Conservation (phyloP, 1,139 yeast genomes). For the Candida smagusa region DNA sequence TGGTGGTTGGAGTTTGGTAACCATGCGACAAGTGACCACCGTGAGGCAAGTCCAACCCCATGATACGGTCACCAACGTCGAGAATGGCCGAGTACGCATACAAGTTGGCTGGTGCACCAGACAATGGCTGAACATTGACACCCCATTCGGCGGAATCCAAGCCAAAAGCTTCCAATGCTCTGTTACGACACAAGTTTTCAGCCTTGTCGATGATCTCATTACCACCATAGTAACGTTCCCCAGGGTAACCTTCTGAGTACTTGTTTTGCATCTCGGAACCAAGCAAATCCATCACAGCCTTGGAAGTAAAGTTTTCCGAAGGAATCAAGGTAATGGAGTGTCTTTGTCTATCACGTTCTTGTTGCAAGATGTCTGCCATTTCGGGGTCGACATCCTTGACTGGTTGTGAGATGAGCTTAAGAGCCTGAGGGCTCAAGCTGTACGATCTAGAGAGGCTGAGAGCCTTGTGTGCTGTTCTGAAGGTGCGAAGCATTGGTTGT, state of each 20-base stretch:
- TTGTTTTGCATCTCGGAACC: constrained; percentile 98
- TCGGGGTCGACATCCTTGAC: constrained; percentile 79
- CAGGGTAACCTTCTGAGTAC: constrained; percentile 98
- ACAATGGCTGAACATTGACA: constrained; percentile 88
- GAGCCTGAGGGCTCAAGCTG: constrained; percentile 49
- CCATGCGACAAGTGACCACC: constrained; percentile 98
- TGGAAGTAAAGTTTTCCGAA: constrained; percentile 91
- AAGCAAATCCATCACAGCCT: constrained; percentile 88
- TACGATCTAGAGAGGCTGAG: constrained; percentile 24
- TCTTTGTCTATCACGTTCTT: constrained; percentile 81
- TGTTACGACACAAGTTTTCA: constrained; percentile 82
- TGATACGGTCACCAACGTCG: constrained; percentile 87
- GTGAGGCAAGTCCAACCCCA: constrained; percentile 96
- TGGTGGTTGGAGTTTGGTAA: constrained; percentile 83
- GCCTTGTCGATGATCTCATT: constrained; percentile 91
- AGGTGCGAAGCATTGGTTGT: constrained; percentile 15
- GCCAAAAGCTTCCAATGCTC: constrained; percentile 84
- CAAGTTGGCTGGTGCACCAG: constrained; percentile 95
- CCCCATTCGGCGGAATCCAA: constrained; percentile 86
- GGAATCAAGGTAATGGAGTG: constrained; percentile 90
- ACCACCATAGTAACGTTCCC: constrained; percentile 97
- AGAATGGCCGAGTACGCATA: constrained; percentile 90
- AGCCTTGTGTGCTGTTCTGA: constrained; percentile 16
- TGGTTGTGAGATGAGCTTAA: constrained; percentile 56
- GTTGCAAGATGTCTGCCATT: constrained; percentile 69